Evolutionary conservation across 495 filamentous ascomycete species (phyloP), one percentile per base, ranked within the genome.

Genomic region (Endocarpon pusillum): DNA sequence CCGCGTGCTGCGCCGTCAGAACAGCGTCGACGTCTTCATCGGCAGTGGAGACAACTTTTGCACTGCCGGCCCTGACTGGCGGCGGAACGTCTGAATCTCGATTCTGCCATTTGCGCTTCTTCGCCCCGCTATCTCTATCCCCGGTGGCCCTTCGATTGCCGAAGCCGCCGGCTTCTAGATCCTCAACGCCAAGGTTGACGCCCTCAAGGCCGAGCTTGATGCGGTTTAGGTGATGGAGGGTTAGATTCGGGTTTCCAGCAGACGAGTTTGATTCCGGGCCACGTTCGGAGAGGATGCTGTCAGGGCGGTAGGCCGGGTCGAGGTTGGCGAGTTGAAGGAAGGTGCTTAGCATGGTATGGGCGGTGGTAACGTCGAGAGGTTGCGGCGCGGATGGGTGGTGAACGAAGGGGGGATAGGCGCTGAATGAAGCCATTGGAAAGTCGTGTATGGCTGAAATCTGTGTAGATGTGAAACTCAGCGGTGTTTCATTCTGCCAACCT

Each of bases 281-380:
- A 25, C 63, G 57, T 37, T 73, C 62, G 30, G 59, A 68, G 45
- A 82, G 66, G 36, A 63, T 58, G 27, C 71, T 67, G 40, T 74
- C 76, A 3, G 77, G 77, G 44, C 78, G 74, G 12, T 78, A 66
- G 26, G 73, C 61, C n/a, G 74, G 60, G 40, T 67, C 58, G 18
- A 59, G 64, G 45, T 53, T 50, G 34, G 67, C 56, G 39, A 58
- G 53, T 28, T 55, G 46, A 37, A 82, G 64, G 59, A 76, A 81
- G 38, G 61, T 52, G 19, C 62, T 46, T 8, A 82, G 61, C 47
- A 63, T 62, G 36, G 58, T 55, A 33, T 67, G 67, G 9, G 77
- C 73, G 12, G 52, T 44, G 20, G 61, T 51, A 42, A 66, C 53
- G 33, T 63, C 47, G 43, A 80, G 58, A 19, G 57, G 49, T 12